Percentiles rank a stretch among this genome's conserved stretches.
These are phyloP conservation scores for Ilex asprella DNA, from an alignment of 257 asterid genomes.

Conservation along the genomic window DNA sequence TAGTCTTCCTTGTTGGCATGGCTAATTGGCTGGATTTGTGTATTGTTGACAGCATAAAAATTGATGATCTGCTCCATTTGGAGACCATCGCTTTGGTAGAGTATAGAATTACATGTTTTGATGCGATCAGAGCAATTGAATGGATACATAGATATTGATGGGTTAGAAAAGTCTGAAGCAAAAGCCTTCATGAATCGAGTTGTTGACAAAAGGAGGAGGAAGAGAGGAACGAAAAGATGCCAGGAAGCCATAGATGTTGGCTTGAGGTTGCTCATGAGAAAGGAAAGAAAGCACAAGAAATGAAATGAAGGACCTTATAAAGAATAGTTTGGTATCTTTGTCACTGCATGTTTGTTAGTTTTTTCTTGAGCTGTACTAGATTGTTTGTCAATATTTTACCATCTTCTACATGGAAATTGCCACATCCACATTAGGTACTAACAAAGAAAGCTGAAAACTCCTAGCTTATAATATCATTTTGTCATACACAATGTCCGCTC, in stretches of 20 bases:
- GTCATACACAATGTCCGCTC: conserved; percentile 4
- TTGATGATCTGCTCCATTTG: conserved; percentile 29
- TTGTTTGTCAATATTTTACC: neutral
- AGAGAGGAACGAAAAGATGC: conserved; percentile 6
- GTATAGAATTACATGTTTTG: conserved; percentile 47
- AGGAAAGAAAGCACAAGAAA: conserved; percentile 12
- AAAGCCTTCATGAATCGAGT: conserved; percentile 4
- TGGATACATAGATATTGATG: conserved; percentile 20
- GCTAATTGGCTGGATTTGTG: conserved; percentile 28
- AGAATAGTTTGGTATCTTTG: conserved; percentile 19
- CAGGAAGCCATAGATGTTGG: conserved; percentile 40
- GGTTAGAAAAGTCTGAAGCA: conserved; percentile 10
- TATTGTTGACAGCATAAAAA: conserved; percentile 38
- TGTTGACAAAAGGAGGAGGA: conserved; percentile 20
- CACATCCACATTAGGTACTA: neutral
- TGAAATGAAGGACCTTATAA: conserved; percentile 13
- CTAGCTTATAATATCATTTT: neutral
- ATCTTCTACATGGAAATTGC: neutral
- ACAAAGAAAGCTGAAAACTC: neutral
- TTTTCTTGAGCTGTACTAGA: neutral
- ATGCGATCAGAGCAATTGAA: conserved; percentile 37
- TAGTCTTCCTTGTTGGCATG: conserved; percentile 29
- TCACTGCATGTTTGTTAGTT: conserved; percentile 28
- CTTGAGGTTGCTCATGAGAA: conserved; percentile 8
- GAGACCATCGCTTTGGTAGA: conserved; percentile 50